phyloP scores from a whole-genome alignment of 1,284 basidiomycete species.

The Apiotrichum domesticum region DNA sequence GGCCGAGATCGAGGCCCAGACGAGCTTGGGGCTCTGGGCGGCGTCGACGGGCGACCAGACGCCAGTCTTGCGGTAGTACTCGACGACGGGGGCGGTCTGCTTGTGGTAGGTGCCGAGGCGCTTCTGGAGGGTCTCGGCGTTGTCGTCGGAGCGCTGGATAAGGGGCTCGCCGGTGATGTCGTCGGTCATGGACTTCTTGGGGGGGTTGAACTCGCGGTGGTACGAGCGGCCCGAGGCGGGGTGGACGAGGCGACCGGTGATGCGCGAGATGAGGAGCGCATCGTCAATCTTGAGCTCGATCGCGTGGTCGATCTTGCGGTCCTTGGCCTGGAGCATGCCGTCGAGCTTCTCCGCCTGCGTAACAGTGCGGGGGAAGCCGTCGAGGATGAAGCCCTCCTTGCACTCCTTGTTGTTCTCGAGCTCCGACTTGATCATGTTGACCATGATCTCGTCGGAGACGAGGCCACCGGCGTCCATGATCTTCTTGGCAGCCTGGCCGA shows the following conservation, averaged over 20 bases:
- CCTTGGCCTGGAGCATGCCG: conserved; percentile 71
- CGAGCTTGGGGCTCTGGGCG: conserved; percentile 81
- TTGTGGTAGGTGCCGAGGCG: conserved; percentile 77
- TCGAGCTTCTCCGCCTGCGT: conserved; percentile 97
- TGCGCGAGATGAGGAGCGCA: conserved; percentile 90
- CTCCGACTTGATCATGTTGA: conserved; percentile 95
- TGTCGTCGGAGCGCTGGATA: conserved; percentile 87
- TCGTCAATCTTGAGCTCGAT: conserved; percentile 91
- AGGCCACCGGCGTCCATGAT: conserved; percentile 95
- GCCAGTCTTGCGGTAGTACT: conserved; percentile 88
- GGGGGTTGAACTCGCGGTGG: conserved; percentile 85
- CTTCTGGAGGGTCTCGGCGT: conserved; percentile 86
- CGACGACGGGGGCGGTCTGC: conserved; percentile 93
- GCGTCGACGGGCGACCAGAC: conserved; percentile 88
- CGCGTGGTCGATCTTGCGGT: conserved; percentile 85
- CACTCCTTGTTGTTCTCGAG: conserved; percentile 87
- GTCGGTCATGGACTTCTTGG: conserved; percentile 90
- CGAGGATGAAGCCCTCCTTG: conserved; percentile 94
- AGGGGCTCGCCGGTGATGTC: conserved; percentile 93
- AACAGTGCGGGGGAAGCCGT: conserved; percentile 97
- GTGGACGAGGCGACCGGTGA: conserved; percentile 93
- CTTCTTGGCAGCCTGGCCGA: conserved; percentile 91
- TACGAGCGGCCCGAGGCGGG: conserved; percentile 82
- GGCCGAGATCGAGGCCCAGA: conserved; percentile 70
- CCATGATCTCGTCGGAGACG: conserved; percentile 94